Percentiles rank a stretch among this genome's conserved stretches.
phyloP scores from a whole-genome alignment of 78 protist species.

The Dictyostelium discoideum region dicty_2.7 NC_007088.5:8155001-8155500 shows the following conservation, averaged over 20 bases:
- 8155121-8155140: conserved; percentile 54
- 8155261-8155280: conserved; percentile 67
- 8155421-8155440: neutral
- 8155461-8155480: conserved; percentile 62
- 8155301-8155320: conserved; percentile 58
- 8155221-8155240: conserved; percentile 28
- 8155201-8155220: conserved; percentile 45
- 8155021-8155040: neutral
- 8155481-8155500: conserved; percentile 74
- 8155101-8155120: conserved; percentile 79
- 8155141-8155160: conserved; percentile 70
- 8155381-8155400: no score
- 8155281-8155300: conserved; percentile 72
- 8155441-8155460: conserved; percentile 16
- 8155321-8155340: conserved; percentile 50
- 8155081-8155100: conserved; percentile 76
- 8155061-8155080: neutral
- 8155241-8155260: conserved; percentile 70
- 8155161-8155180: conserved; percentile 76
- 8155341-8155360: no score
- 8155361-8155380: no score
- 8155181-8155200: conserved; percentile 60
- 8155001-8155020: conserved; percentile 70
- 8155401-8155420: no score
- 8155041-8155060: neutral